Evolutionary conservation across 495 filamentous ascomycete species (phyloP), one percentile per base, ranked within the genome.

Genomic region (Penicillium dipodomyicola): DNA sequence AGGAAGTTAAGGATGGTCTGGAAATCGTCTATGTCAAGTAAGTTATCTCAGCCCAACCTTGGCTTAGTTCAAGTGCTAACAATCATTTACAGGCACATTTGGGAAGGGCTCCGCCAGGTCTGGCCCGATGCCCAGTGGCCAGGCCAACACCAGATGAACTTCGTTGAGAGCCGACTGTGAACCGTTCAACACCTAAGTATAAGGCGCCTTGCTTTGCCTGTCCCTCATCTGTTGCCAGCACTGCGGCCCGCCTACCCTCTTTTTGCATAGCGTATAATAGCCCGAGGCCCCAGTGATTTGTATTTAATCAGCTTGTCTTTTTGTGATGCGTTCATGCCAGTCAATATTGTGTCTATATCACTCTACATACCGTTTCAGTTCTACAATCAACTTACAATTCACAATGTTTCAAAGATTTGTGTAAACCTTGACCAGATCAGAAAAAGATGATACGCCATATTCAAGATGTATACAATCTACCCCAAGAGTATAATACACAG

Each of bases 11-110:
- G 71, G 81, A 91, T 59, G 92, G 91, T 0, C 69, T 99, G 56
- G 84, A 92, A 67, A 96, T 99, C 67, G 80, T 96, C 45, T 89
- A 88, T 75, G 90, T 97, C 61, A 80, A 80, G 90, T 93, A 84
- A 72, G 87, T 75, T 25, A 50, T 39, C 49, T 32, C 43, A 9
- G 17, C 27, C 40, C 33, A 41, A 22, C 56, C 17, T 55, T 3
- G 3, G 32, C 49, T 15, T 25, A 40, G 22, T 44, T 9, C 44
- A 32, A 45, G 44, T 43, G 60, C 57, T 68, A 58, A 69, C 57
- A 41, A 56, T 56, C 15, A 11, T 19, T 55, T 42, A 27, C 58
- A 90, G 87, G 61, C 87, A 94, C 70, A 92, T 96, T 59, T 94
- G 90, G 90, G 90, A 96, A 68, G 91, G 88, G 22, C 84, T 96